Base-by-base conservation (phyloP, 2,329 filamentous ascomycete genomes). In the Lasiodiplodia sp. region DNA sequence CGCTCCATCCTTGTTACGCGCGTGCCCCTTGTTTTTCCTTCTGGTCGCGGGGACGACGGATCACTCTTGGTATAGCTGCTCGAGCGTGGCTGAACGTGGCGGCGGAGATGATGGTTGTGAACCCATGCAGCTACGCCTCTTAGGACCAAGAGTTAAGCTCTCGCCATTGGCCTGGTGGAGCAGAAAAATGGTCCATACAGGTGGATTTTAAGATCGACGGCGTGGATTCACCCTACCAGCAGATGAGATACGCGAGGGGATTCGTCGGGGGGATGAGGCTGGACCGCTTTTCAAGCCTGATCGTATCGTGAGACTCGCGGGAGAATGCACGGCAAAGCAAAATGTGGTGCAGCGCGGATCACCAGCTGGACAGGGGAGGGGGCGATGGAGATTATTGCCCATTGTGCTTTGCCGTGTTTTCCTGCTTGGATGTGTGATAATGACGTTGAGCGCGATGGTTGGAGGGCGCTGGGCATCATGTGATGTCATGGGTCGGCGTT, bases 401-500 rank as follows among this genome's bases (percentile, higher is more conserved):
- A 10, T 64, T 38, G 16, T 12, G n/a, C 8, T 21, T 11, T 12
- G 60, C 60, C 60, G 60, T 47, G 47, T 64, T 52, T 47, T 64
- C 60, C 47, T 64, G 60, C 44, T 52, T 52, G 28, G 44, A 23
- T 10, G 31, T 52, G 47, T 10, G 47, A 52, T 34, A 28, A 62
- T 62, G 58, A 62, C 58, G 58, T 62, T 62, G 40, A 23, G 40
- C 25, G n/a, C 58, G 25, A 5, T 64, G 60, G 60, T 64, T 64
- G 60, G 60, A 64, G 60, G 31, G n/a, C 3, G 38, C 11, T 14
- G 60, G 47, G 28, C n/a, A 28, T 52, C 44, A 64, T 64, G 60
- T 64, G 60, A 64, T 64, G 60, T 64, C 60, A 64, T 64, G 18
- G 18, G n/a, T 23, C 60, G 60, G 60, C 25, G 60, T 47, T 49